These are phyloP conservation scores for Globisporangium parvum DNA, from an alignment of 352 stramenopile species.

Conservation along the genomic window DNA sequence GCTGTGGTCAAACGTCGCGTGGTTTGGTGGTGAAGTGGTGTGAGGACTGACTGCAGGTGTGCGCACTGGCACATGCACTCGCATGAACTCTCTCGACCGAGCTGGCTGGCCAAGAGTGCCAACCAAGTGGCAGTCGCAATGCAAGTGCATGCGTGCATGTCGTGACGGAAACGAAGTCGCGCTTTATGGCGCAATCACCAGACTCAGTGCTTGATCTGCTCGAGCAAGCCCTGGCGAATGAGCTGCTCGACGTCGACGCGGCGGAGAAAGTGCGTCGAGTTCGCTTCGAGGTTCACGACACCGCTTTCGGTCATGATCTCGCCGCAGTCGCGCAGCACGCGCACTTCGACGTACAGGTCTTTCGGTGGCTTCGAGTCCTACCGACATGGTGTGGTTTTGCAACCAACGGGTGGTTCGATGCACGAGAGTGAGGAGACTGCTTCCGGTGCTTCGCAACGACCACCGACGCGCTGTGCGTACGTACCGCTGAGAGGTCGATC, in stretches of 20 bases:
- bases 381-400: no score
- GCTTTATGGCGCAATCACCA: background rate
- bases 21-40: no score
- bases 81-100: no score
- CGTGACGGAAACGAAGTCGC: background rate
- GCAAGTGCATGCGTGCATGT: background rate
- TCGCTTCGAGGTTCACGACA: constrained; percentile 77
- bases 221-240: constrained; percentile 75
- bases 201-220: constrained; percentile 74
- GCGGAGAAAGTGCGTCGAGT: constrained; percentile 87
- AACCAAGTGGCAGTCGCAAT: background rate
- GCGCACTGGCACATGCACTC: no score
- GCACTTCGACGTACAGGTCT: constrained; percentile 89
- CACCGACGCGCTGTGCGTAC: constrained; percentile 4
- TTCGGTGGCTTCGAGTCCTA: constrained; percentile 85
- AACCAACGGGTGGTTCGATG: background rate
- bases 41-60: no score
- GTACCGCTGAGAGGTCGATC: constrained; percentile 78
- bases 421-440: background rate
- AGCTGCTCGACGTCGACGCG: constrained; percentile 83
- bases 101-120: background rate
- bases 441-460: no score
- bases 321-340: constrained; percentile 81
- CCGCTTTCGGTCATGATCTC: constrained; percentile 91
- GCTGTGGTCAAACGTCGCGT: no score